Evolutionary conservation across 228 moss, liverwort and hornwort genomes (phyloP), one percentile per base, ranked within the genome.

Genomic region (Sphagnum fallax): DNA sequence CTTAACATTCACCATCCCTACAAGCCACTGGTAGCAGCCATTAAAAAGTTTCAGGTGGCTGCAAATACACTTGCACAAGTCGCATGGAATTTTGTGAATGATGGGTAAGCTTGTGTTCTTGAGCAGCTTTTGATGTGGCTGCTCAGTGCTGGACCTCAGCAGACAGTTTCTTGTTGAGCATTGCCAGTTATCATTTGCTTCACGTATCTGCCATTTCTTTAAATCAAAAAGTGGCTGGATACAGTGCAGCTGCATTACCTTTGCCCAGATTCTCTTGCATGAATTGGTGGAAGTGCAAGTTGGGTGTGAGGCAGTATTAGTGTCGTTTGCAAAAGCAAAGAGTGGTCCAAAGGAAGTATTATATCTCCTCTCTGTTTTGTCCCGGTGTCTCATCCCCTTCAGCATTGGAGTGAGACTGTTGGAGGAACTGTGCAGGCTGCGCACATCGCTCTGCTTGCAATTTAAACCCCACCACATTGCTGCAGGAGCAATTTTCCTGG

Each of bases 401-500:
- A 32, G 32, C 32, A 32, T 32, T 50, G 59, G 75, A 79, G 70
- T 84, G 75, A 84, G 67, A 67, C 75, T 52, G 63, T 32, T 81
- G 80, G 55, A 55, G 55, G 55, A 12, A 55, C 8, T 85, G 75
- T 97, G 93, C 97, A 93, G 91, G 83, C 85, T 98, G 82, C 91
- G 91, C 76, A 98, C 97, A 63, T 93, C 91, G 52, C 84, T 98
- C 82, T 93, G 90, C 80, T 79, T 93, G 79, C 97, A 98, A 81
- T 98, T 98, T 76, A 93, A 93, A 73, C 93, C 93, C 76, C 92
- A 98, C 69, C 90, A 93, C 57, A 98, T 98, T 70, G 93, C 91
- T 69, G 91, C 93, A 68, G 93, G 90, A 76, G 91, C 93, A 49
- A 93, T 98, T 72, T 93, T 93, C 74, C 87, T 98, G 65, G 97